A percentile compares a stretch with the other conserved stretches of the same genome.
Conservation (phyloP, 2,329 filamentous ascomycete species). For the Didymella sp. region DNA sequence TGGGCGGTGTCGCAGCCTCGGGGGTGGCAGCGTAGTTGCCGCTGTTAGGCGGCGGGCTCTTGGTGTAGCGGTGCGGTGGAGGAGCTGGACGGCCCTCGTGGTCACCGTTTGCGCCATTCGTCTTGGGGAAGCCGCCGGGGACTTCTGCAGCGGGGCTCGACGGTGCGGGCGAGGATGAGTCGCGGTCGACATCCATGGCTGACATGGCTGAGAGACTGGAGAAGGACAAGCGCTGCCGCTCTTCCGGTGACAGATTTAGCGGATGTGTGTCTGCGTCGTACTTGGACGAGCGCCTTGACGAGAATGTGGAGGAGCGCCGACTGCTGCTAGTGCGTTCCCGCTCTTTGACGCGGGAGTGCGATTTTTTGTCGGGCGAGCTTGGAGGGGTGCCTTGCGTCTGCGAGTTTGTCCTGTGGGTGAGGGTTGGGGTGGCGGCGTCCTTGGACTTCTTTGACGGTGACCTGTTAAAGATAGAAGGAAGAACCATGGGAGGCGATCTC, state of each 20-base stretch:
- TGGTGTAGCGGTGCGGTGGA: slow-evolving; percentile 70
- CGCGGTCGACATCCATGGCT: slow-evolving; percentile 51
- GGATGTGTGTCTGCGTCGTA: slow-evolving; percentile 80
- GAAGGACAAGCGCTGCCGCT: slow-evolving; percentile 77
- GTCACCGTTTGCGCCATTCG: slow-evolving; percentile 57
- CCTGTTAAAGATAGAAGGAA: slow-evolving; percentile 49
- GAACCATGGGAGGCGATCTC: slow-evolving; percentile 45
- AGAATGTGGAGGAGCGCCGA: slow-evolving; percentile 42
- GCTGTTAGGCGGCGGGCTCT: slow-evolving; percentile 56
- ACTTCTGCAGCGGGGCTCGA: slow-evolving; percentile 55
- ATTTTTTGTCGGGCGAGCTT: slow-evolving; percentile 49
- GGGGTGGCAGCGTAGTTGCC: slow-evolving; percentile 49
- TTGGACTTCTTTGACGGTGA: slow-evolving; percentile 47
- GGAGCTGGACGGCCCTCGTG: slow-evolving; percentile 66
- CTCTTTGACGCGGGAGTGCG: slow-evolving; percentile 40
- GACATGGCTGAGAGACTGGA: slow-evolving; percentile 64
- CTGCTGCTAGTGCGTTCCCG: slow-evolving; percentile 36
- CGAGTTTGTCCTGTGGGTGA: slow-evolving; percentile 22
- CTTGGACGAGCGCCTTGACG: slow-evolving; percentile 49
- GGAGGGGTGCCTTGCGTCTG: slow-evolving; percentile 43
- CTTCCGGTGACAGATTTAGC: slow-evolving; percentile 87
- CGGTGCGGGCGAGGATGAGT: slow-evolving; percentile 42
- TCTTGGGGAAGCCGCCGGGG: slow-evolving; percentile 50
- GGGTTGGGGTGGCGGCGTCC: slow-evolving; percentile 26
- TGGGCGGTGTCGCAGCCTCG: slow-evolving; percentile 49